Base-by-base conservation (phyloP, 2,329 filamentous ascomycete genomes). In the Trichophyton equinum region DNA sequence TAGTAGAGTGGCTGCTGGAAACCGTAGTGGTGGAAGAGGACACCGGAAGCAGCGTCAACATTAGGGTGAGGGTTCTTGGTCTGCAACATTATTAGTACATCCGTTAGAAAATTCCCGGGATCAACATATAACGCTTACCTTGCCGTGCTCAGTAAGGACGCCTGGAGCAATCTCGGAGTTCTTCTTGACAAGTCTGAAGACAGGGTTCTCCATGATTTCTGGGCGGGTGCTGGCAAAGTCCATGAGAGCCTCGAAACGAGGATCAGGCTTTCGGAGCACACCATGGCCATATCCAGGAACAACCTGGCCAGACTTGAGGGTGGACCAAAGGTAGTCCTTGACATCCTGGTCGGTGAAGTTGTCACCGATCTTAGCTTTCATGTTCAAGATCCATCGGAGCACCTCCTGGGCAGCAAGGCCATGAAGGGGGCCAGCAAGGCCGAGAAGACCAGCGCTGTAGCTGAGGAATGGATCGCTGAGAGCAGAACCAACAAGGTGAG, bases 1-100 rank as follows among this genome's bases (percentile, higher is more conserved):
- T 97, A 99, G 81, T 97, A 99, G 9, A 97, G 81, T 0, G 92
- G 96, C 79, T 97, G 90, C 74, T 89, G 87, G 85, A 99, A 96
- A 62, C 92, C 94, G 73, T 96, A 99, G 79, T 97, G 91, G 77
- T 97, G 87, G 84, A 99, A 97, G 57, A 99, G 82, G 4, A 97
- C 91, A 65, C 94, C 94, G 0, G 91, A 96, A 65, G 85, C 87
- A 56, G 88, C 91, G 76, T 99, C 94, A 64, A 99, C 94, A 73
- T 99, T 99, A 65, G 94, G 94, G 77, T 92, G 95, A 1, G 94
- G 91, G 78, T 96, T 96, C 82, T 95, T 95, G 67, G 91, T 96
- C 86, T 57, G n/a, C 1, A 38, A 40, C 9, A 8, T 18, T 20
- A n/a, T 81, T 60, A 20, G 56, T 27, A 38, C 33, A 11, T n/a